A percentile compares a stretch with the other conserved stretches of the same genome.
Evolutionary conservation across 495 filamentous ascomycete species (phyloP).

Genomic region (Geopyxis carbonaria): DNA sequence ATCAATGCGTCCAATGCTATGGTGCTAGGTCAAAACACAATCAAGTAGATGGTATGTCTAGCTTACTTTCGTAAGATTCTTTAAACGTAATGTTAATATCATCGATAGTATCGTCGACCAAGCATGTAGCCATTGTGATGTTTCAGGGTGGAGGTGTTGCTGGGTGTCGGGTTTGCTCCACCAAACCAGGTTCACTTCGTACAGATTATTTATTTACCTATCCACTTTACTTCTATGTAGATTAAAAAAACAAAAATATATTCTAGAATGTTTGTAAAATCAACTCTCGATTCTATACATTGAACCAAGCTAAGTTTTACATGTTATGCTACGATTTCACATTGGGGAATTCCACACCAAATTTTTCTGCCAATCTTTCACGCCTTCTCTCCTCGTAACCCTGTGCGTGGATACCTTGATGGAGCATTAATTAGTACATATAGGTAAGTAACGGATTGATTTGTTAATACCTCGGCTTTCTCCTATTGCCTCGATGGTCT

Average conservation of each 20-base stretch:
- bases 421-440: background rate
- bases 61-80: background rate
- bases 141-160: no score
- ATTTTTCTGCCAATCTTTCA: slow-evolving; percentile 71
- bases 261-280: background rate
- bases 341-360: slow-evolving; percentile 67
- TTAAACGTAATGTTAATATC: background rate
- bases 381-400: slow-evolving; percentile 77
- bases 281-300: no score
- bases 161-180: no score
- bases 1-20: slow-evolving; percentile 18
- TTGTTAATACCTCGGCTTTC: slow-evolving; percentile 38
- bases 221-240: no score
- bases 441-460: no score
- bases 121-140: background rate
- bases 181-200: no score
- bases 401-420: slow-evolving; percentile 57
- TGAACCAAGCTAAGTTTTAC: no score
- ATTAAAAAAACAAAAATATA: background rate
- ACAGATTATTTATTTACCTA: no score
- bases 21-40: background rate
- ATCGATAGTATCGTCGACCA: background rate
- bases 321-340: no score
- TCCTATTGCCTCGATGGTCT: slow-evolving; percentile 67
- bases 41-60: background rate